These are phyloP conservation scores for Pisolithus marmoratus DNA, from an alignment of 768 basidiomycete species.

Conservation along the genomic window DNA sequence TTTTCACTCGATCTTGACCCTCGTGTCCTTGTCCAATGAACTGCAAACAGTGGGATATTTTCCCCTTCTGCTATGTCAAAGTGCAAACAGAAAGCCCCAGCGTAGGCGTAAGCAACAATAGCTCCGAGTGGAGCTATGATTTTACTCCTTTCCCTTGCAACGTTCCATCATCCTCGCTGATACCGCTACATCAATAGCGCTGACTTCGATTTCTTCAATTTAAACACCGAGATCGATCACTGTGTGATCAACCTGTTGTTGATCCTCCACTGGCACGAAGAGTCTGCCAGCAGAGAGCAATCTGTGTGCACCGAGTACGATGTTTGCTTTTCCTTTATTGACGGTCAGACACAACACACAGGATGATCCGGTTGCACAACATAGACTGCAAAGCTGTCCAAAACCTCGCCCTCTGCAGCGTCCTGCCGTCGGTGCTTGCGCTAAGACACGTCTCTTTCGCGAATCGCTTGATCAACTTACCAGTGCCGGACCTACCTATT, in stretches of 20 bases:
- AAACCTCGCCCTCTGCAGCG: conserved; percentile 43
- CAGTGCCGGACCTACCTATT: conserved; percentile 97
- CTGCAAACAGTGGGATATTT: no score
- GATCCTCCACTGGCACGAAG: conserved; percentile 57
- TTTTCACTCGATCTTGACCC: no score
- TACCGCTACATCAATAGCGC: conserved; percentile 18
- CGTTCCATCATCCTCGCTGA: neutral
- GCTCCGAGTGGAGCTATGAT: no score
- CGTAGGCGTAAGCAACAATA: no score
- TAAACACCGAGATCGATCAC: no score
- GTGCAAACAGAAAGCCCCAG: no score
- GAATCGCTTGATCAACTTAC: conserved; percentile 31
- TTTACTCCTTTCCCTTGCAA: conserved; percentile 22
- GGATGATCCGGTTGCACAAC: neutral
- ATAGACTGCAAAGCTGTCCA: conserved; percentile 52
- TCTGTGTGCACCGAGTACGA: conserved; percentile 61
- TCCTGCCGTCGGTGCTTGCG: conserved; percentile 52
- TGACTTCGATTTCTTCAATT: conserved; percentile 86
- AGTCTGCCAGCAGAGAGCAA: no score
- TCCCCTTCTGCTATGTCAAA: no score
- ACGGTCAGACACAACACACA: no score
- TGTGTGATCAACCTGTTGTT: conserved; percentile 76
- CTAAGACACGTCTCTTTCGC: no score
- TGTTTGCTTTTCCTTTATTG: neutral
- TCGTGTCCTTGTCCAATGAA: no score